These are phyloP conservation scores for Leishmania gerbilli DNA, from an alignment of 208 protist species.

Conservation along the genomic window DNA sequence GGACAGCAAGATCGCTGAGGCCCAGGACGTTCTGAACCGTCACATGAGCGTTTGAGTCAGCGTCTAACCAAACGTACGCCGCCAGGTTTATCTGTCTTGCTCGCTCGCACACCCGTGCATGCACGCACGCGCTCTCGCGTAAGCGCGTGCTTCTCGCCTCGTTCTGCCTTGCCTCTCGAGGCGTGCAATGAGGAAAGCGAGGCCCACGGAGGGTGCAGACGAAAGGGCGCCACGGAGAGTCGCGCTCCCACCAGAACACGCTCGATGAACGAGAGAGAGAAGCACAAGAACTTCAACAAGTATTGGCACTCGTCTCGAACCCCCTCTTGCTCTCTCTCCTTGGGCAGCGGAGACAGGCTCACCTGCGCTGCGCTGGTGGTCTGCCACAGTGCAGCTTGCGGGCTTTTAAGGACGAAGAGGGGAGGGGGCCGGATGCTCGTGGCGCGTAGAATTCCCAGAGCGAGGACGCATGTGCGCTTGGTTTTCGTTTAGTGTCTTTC, in stretches of 20 bases:
- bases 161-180: neutral
- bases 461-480: neutral
- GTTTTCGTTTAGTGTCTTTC: neutral
- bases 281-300: neutral
- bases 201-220: no score
- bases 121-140: neutral
- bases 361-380: neutral
- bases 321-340: no score
- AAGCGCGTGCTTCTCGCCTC: neutral
- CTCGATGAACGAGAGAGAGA: neutral
- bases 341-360: neutral
- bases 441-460: neutral
- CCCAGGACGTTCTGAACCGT: constrained; percentile 93
- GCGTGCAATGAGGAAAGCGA: neutral
- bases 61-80: neutral
- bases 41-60: constrained; percentile 76
- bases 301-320: neutral
- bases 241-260: neutral
- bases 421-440: neutral
- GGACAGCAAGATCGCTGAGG: constrained; percentile 96
- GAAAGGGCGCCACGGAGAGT: neutral
- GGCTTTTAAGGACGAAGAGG: neutral
- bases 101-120: constrained; percentile 1
- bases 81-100: neutral
- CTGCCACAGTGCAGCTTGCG: neutral